Base-by-base conservation (phyloP, 176 grass and related monocot genomes). In the Canna indica region DNA sequence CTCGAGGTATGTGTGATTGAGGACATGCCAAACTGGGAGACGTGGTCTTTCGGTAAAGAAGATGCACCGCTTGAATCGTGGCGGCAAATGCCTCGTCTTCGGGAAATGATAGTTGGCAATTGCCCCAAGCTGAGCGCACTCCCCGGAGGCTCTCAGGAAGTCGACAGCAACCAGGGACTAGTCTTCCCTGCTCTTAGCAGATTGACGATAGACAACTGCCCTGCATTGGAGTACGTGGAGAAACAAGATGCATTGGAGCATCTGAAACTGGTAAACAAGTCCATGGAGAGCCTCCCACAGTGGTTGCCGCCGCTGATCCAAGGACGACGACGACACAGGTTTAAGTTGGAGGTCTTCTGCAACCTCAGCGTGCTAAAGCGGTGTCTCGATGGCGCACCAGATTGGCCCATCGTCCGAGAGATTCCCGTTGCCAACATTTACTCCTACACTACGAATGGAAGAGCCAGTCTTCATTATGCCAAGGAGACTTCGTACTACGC, bases 81-180 rank as follows among this genome's bases (percentile, higher is more conserved):
- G 13, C 36, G 5, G 39, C 20, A 72, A 7, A 38, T 73, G 33
- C 91, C 87, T 44, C 80, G 60, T 72, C 62, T 95, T 53, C 75
- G 79, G 76, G 70, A 42, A 42, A 47, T 95, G 65, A 79, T 85
- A 66, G 64, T 90, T 20, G 76, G 85, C 67, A 95, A 79, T 64
- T 95, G 91, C 33, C 79, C 84, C 12, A 36, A 83, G 63, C 67
- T 90, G 73, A 79, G 31, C 26, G 54, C 56, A 39, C 79, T 95
- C 15, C 87, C 90, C 26, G 25, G 29, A 64, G 79, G 90, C 54
- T 71, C 90, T 27, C n/a, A 64, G 17, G 26, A 73, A 56, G n/a
- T n/a, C n/a, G n/a, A n/a, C n/a, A n/a, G n/a, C n/a, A n/a, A n/a
- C n/a, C n/a, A n/a, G 36, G 18, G 3, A 50, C 78, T 35, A 44